These are phyloP conservation scores for Nitzschia putrida DNA, from an alignment of 108 stramenopile genomes.

Conservation along the genomic window DNA sequence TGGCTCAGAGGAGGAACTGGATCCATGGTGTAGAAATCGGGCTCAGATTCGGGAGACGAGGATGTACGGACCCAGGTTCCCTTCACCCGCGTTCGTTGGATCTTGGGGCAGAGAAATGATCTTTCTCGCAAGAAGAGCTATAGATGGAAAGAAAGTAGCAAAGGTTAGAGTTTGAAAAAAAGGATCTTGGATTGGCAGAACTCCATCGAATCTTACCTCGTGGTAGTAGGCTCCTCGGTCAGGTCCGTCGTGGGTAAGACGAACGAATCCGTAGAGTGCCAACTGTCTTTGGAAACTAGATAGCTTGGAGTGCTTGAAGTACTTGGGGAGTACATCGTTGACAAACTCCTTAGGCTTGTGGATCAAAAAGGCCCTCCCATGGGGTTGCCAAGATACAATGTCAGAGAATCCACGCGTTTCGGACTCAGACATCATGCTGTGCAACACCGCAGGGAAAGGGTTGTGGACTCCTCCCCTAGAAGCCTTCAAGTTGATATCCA, in stretches of 20 bases:
- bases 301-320: constrained; percentile 37
- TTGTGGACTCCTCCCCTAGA: constrained; percentile 59
- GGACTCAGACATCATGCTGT: constrained; percentile 62
- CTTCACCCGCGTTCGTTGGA: constrained; percentile 34
- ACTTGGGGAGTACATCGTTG: constrained; percentile 71
- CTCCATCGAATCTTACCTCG: constrained; percentile 17
- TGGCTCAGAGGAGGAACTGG: constrained; percentile 16
- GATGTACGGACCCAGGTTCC: constrained; percentile 32
- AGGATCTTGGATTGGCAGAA: too few relatives aligned
- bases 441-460: constrained; percentile 69
- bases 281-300: constrained; percentile 48
- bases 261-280: constrained; percentile 70
- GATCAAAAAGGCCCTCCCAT: constrained; percentile 77
- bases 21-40: constrained; percentile 32
- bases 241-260: constrained; percentile 47
- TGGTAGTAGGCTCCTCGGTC: constrained; percentile 47
- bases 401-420: constrained; percentile 45
- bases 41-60: constrained; percentile 29
- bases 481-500: constrained; percentile 3
- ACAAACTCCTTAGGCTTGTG: constrained; percentile 74
- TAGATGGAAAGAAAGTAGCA: neutral
- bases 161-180: too few relatives aligned
- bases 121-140: constrained; percentile 26
- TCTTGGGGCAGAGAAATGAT: constrained; percentile 19
- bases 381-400: constrained; percentile 76